These are phyloP conservation scores for Saccharomyces hybrid DNA, from an alignment of 1,139 yeast species.

Conservation along the genomic window DNA sequence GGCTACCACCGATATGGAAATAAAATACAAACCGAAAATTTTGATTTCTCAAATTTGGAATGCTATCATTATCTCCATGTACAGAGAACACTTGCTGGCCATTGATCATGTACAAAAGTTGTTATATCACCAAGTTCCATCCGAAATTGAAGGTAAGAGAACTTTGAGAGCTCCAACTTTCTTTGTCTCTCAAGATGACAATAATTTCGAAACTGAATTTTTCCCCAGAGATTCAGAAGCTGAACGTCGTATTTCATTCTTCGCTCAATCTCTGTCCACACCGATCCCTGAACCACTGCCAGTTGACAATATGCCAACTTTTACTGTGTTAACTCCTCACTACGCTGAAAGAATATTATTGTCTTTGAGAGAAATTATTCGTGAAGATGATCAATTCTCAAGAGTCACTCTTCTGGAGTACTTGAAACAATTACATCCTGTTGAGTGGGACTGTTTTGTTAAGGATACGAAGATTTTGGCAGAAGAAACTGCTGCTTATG, in stretches of 20 bases:
- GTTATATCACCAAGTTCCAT: conserved; percentile 94
- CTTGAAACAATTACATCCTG: conserved; percentile 94
- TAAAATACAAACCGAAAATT: conserved; percentile 96
- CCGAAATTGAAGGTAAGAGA: conserved; percentile 94
- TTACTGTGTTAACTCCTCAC: conserved; percentile 95
- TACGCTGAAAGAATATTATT: conserved; percentile 93
- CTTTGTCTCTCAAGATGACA: conserved; percentile 96
- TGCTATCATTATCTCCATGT: conserved; percentile 95
- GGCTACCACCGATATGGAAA: conserved; percentile 98
- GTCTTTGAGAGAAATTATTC: conserved; percentile 91
- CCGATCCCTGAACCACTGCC: conserved; percentile 98
- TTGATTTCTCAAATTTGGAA: conserved; percentile 97
- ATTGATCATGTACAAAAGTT: conserved; percentile 97
- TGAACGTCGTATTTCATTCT: conserved; percentile 97
- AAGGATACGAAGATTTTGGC: conserved; percentile 97
- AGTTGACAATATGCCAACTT: conserved; percentile 98
- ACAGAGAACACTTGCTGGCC: conserved; percentile 93
- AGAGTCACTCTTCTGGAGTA: conserved; percentile 94
- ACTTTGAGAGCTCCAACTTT: conserved; percentile 97
- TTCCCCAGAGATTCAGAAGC: conserved; percentile 97
- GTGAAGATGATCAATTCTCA: conserved; percentile 97
- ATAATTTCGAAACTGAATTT: conserved; percentile 87
- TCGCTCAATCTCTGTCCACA: conserved; percentile 96
- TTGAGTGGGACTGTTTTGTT: conserved; percentile 98
- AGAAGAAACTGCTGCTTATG: conserved; percentile 89